A percentile compares a stretch with the other conserved stretches of the same genome.
Conservation (phyloP, 805 yeast genomes). For the Candida silvatica region DNA sequence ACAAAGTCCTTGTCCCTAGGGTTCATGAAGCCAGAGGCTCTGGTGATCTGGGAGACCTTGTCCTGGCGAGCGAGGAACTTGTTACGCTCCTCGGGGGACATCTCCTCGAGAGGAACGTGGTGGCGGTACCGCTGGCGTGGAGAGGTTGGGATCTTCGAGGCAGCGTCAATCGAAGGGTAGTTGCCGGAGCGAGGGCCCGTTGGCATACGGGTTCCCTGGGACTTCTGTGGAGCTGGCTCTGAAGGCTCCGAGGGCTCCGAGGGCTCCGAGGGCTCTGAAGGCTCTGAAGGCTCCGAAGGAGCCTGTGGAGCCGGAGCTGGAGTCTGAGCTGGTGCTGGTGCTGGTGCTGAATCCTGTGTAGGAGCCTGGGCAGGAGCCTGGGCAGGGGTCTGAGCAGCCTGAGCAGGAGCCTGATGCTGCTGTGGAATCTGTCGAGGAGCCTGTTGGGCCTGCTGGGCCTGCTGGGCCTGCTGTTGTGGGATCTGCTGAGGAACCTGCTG, state of each 20-base stretch:
- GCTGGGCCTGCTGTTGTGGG: conserved; percentile 11
- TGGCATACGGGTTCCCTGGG: too few species aligned
- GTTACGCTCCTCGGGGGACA: conserved; percentile 68
- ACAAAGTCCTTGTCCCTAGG: conserved; percentile 96
- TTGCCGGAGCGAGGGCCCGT: too few species aligned
- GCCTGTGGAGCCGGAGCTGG: too few species aligned
- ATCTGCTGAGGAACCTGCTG: conserved; percentile 7
- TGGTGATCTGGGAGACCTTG: conserved; percentile 66
- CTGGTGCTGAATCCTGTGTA: too few species aligned
- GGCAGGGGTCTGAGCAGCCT: neutral
- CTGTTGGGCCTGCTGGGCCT: conserved; percentile 12
- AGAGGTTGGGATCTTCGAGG: conserved; percentile 18
- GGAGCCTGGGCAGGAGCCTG: neutral
- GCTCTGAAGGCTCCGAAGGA: too few species aligned
- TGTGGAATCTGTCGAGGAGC: conserved; percentile 7
- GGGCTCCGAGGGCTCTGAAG: too few species aligned
- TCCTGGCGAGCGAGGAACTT: conserved; percentile 60
- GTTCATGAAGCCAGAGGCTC: conserved; percentile 90
- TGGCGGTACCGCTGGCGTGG: conserved; percentile 18
- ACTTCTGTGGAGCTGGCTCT: too few species aligned
- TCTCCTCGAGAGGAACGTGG: conserved; percentile 29
- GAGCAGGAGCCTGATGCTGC: neutral
- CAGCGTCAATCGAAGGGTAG: too few species aligned
- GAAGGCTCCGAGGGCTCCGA: too few species aligned
- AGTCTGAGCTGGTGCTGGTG: too few species aligned